Evolutionary conservation across 2,329 filamentous ascomycete species (phyloP), one percentile per base, ranked within the genome.

Genomic region (Trichoderma pleuroti): DNA sequence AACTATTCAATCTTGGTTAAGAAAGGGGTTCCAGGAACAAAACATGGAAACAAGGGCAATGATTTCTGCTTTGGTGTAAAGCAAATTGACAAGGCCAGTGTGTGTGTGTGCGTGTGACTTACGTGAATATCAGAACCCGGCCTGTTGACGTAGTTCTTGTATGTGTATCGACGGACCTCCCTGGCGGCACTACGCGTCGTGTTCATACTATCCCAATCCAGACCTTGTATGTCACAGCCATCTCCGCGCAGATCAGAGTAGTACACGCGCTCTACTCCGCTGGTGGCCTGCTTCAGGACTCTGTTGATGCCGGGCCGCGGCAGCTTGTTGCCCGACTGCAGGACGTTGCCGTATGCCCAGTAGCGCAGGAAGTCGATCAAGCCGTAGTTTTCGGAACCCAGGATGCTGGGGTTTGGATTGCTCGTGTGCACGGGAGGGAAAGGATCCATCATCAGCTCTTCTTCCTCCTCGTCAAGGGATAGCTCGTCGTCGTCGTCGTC

Each of bases 141-240:
- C n/a, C 82, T 77, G 75, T 89, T 90, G 34, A 84, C 84, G 72
- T 90, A 90, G 74, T 90, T 91, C 65, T 77, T 83, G 75, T 89
- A 91, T 1, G 83, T 86, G 16, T 77, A 72, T 54, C 78, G 73
- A 24, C 88, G 84, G 68, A 82, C 81, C 59, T 81, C 77, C 28
- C 87, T 82, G 4, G 87, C 88, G 28, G 82, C 78, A 28, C 74
- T 74, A 69, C 87, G 84, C 12, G 83, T 83, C 2, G 88, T 85
- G 2, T 84, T 84, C 73, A 90, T 79, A 14, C 81, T 78, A 2
- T 77, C 74, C 89, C 89, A 91, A 75, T 89, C 78, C 42, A 91
- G 81, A 64, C 88, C 87, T 75, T 91, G 89, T 28, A 89, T 77
- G 74, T 91, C 89, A 70, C 81, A 87, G 60, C 74, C 68, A 61